Base-by-base conservation (phyloP, 2,329 filamentous ascomycete genomes). In the Diaporthe batatas region DNA sequence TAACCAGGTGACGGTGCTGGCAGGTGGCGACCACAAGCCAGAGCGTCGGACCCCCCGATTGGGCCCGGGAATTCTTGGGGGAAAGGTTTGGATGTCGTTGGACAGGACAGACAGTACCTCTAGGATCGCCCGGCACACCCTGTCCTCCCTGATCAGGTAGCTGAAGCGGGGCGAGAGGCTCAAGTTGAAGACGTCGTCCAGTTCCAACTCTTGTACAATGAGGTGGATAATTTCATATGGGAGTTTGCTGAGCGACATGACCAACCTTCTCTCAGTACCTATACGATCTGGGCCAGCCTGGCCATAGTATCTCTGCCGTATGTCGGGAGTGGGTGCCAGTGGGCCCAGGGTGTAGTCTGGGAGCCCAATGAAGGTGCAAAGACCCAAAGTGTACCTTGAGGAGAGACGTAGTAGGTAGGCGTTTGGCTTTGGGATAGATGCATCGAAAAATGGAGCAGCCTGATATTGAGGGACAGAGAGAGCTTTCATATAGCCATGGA, bases 201-300 rank as follows among this genome's bases (percentile, higher is more conserved):
- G 81, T 23, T 87, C 83, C 47, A 94, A 83, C 71, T 84, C 81
- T 8, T 83, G 82, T 10, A 87, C 84, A 68, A 93, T 86, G 68
- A 88, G 85, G 65, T 88, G 88, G 36, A 92, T 81, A n/a, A 93
- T 83, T 80, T 94, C 92, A 77, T 89, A 91, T 0, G 92, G 91
- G 16, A 93, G 73, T 21, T 73, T 75, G 47, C 79, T 72, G 29
- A 85, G 76, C 64, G 79, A 78, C 80, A 83, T 83, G 67, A 55
- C 71, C 64, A 62, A 58, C 69, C 64, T 71, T 72, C 34, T 16
- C 21, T 51, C 34, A 21, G 36, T 39, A 70, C 42, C 21, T 44
- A 67, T 34, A 44, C 39, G 34, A 7, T 23, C 7, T 32, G 34
- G 25, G 67, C n/a, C 23, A 54, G 49, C 25, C 25, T 32, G 51